These are phyloP conservation scores for Phytophthora europaea DNA, from an alignment of 352 stramenopile species.

Conservation along the genomic window DNA sequence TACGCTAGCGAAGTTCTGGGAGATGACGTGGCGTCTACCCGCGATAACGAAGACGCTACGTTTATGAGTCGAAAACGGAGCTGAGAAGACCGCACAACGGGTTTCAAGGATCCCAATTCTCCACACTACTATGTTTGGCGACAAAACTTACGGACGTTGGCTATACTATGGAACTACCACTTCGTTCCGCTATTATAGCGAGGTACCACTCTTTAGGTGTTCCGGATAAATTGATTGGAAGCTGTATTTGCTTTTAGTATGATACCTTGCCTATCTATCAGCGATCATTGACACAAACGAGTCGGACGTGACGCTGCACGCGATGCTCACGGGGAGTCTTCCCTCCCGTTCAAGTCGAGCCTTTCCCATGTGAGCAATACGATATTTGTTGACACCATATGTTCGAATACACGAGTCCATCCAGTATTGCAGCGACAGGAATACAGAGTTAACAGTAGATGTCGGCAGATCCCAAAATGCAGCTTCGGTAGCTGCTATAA, in stretches of 20 bases:
- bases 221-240: constrained; percentile 2
- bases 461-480: constrained; percentile 15
- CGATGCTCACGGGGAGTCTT: constrained; percentile 23
- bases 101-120: too few relatives aligned
- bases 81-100: too few relatives aligned
- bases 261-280: constrained; percentile 5
- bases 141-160: too few relatives aligned
- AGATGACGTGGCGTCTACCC: too few relatives aligned
- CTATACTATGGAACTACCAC: too few relatives aligned
- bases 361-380: constrained; percentile 14
- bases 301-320: background rate
- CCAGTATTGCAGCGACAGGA: constrained; percentile 12
- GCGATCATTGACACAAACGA: constrained; percentile 13
- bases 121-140: too few relatives aligned
- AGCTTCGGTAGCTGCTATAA: background rate
- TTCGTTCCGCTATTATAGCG: constrained; percentile 7
- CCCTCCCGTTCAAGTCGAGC: constrained; percentile 17
- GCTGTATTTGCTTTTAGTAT: constrained; percentile 16
- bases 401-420: constrained; percentile 23
- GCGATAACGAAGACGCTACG: too few relatives aligned
- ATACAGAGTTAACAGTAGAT: constrained; percentile 9
- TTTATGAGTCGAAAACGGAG: too few relatives aligned
- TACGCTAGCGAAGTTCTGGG: too few relatives aligned
- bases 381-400: constrained; percentile 6
- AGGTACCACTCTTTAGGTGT: constrained; percentile 6